Evolutionary conservation across 2,329 filamentous ascomycete species (phyloP).

Genomic region (Ampelomyces quisqualis): DNA sequence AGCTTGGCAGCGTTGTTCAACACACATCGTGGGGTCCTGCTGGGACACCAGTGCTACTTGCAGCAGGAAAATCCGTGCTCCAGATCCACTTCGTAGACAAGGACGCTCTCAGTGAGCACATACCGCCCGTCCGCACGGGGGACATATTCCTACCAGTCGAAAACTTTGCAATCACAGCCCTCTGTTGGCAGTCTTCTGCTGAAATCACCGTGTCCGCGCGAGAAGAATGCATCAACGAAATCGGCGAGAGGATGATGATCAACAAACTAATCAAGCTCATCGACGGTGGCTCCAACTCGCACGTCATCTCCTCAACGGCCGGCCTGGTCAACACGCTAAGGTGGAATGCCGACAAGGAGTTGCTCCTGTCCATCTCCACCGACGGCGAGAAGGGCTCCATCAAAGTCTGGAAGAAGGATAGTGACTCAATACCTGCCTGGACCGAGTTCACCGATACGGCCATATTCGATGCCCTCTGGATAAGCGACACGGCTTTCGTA

Average conservation of each 20-base stretch:
- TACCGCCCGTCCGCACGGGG: slow-evolving; percentile 16
- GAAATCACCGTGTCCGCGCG: slow-evolving; percentile 40
- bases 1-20: slow-evolving; percentile 27
- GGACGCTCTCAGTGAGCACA: slow-evolving; percentile 7
- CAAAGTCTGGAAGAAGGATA: slow-evolving; percentile 42
- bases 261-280: slow-evolving; percentile 41
- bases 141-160: slow-evolving; percentile 33
- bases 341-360: slow-evolving; percentile 38
- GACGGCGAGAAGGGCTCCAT: slow-evolving; percentile 44
- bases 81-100: slow-evolving; percentile 35
- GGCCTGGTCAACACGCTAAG: slow-evolving; percentile 42
- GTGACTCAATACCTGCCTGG: slow-evolving; percentile 44
- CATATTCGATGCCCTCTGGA: slow-evolving; percentile 50
- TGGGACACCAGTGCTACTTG: slow-evolving; percentile 34
- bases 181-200: slow-evolving; percentile 39
- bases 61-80: slow-evolving; percentile 40
- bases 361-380: slow-evolving; percentile 43
- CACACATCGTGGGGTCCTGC: slow-evolving; percentile 42
- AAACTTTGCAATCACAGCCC: slow-evolving; percentile 39
- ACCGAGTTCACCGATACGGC: slow-evolving; percentile 45
- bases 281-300: slow-evolving; percentile 32
- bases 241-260: slow-evolving; percentile 41
- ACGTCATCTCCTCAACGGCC: slow-evolving; percentile 40
- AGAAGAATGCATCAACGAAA: slow-evolving; percentile 40
- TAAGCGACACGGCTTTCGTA: slow-evolving; percentile 46